Evolutionary conservation across 2,329 filamentous ascomycete genomes (phyloP), one percentile per base, ranked within the genome.

Genomic region (Fusarium lyarnte): DNA sequence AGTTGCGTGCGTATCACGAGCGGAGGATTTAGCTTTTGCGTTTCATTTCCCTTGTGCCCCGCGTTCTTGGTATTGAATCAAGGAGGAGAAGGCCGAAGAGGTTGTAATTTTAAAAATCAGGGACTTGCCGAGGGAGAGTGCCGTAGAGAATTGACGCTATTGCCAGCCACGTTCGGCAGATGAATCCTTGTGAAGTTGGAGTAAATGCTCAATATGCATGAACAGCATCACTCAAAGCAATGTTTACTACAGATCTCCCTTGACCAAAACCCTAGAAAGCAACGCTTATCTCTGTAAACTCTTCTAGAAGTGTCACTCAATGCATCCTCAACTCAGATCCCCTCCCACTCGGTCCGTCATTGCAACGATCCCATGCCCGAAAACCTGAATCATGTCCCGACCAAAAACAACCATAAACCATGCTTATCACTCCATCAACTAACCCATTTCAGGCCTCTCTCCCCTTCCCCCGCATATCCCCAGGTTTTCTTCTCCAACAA

Each of bases 401-500:
- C 57, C 58, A n/a, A 38, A 38, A 53, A 27, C 31, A 49, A 46
- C 43, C 58, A 54, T 60, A 29, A 51, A 51, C 51, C 58, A 54
- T 60, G 31, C 38, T 35, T 38, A 46, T 64, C 58, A 42, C 17
- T 63, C 58, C 58, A 61, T 65, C 47, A 63, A 46, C 35, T 38
- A 54, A 57, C 43, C 66, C 27, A n/a, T 35, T 41, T 38, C 33
- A 35, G 63, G 23, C 8, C 9, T 17, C 3, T 23, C 42, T 35
- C 58, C 58, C 41, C 25, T 45, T 65, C 57, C 63, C 71, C 63
- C 74, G 63, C 73, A 66, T 27, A 66, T 62, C 66, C 74, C 72
- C 70, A 74, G 67, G 45, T 66, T 63, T 64, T 66, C 46, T 76
- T 75, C 74, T 72, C 72, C 67, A 74, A 75, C 67, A 53, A 53